Evolutionary conservation across 2,329 filamentous ascomycete species (phyloP).

Genomic region (Botrytis elliptica): DNA sequence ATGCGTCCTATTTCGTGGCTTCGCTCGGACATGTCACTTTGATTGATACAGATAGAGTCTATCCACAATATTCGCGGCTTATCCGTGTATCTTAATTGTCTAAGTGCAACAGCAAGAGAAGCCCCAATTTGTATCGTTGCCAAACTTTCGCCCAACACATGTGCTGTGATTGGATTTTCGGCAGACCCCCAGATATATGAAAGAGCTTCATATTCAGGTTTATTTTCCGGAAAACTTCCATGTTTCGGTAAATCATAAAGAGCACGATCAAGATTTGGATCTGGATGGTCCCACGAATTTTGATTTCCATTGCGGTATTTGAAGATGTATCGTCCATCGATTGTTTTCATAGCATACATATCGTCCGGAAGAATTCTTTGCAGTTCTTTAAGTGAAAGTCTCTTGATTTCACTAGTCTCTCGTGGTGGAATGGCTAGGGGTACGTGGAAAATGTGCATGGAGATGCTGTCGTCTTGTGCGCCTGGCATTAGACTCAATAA

Average conservation of each 20-base stretch:
- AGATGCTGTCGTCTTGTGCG: not conserved
- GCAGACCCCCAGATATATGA: not conserved
- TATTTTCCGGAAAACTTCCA: not conserved
- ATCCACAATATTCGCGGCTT: not conserved
- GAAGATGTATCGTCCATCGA: not conserved
- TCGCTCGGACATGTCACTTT: not conserved
- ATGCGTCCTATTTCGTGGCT: not conserved
- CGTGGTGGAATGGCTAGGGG: not conserved
- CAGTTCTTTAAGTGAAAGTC: not conserved
- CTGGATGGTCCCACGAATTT: not conserved
- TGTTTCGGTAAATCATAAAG: not conserved
- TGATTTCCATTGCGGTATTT: not conserved
- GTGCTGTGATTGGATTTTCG: not conserved
- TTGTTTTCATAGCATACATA: not conserved
- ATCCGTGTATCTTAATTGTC: not conserved
- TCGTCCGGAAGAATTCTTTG: not conserved
- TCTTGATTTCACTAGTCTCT: not conserved
- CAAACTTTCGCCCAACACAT: not conserved
- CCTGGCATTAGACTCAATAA: not conserved
- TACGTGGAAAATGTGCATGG: not conserved
- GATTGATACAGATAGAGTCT: not conserved
- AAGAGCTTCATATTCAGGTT: not conserved
- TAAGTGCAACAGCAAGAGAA: not conserved
- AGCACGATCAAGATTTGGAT: not conserved
- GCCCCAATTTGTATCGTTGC: not conserved